phyloP scores from a whole-genome alignment of 768 basidiomycete genomes.

The Hebeloma cylindrosporum region DNA sequence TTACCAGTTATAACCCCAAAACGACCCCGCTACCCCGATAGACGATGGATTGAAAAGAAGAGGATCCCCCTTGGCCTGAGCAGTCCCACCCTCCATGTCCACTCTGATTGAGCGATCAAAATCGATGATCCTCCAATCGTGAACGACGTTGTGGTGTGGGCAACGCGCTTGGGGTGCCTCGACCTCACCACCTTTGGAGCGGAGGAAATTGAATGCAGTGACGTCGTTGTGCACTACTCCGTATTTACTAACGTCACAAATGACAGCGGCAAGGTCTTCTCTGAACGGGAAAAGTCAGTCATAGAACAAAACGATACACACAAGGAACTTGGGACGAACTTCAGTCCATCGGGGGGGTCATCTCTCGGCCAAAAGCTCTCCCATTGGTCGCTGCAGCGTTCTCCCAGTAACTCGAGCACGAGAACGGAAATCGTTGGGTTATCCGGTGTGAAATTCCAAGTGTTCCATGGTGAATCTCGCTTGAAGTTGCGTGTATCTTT shows the following conservation, averaged over 20 bases:
- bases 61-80: no score
- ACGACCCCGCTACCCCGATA: no score
- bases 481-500: background rate
- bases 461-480: background rate
- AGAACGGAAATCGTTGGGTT: background rate
- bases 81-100: background rate
- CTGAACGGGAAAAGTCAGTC: background rate
- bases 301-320: background rate
- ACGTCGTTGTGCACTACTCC: background rate
- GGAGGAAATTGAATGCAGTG: background rate
- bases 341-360: background rate
- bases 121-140: conserved; percentile 1
- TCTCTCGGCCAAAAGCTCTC: background rate
- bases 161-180: background rate
- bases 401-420: background rate
- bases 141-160: background rate
- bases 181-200: background rate
- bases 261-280: background rate
- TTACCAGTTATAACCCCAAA: no score
- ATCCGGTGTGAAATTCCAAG: background rate
- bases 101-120: background rate
- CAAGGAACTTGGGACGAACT: background rate
- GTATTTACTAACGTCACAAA: background rate
- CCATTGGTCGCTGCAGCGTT: background rate
- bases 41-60: no score